Evolutionary conservation across 2,329 filamentous ascomycete genomes (phyloP).

Genomic region (Ceratocystis smalleyi): DNA sequence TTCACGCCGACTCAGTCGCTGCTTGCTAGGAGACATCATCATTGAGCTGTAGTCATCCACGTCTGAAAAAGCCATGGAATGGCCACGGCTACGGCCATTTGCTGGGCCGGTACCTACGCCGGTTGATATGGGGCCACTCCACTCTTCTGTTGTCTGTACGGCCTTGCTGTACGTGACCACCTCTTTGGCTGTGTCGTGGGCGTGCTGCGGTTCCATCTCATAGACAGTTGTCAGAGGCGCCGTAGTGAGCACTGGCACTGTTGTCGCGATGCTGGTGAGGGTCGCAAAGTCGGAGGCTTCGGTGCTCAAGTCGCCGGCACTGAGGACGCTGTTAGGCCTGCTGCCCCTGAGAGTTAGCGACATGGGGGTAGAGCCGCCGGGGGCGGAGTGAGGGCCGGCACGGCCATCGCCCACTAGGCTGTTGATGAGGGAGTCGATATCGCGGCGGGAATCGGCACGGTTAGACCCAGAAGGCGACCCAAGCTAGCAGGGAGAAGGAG

Average conservation of each 20-base stretch:
- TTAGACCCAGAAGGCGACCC: slow-evolving; percentile 20
- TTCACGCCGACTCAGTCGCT: slow-evolving; percentile 57
- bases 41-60: slow-evolving; percentile 42
- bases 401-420: slow-evolving; percentile 67
- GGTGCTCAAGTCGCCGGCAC: slow-evolving; percentile 64
- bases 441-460: slow-evolving; percentile 52
- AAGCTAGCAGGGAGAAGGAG: background rate
- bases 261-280: slow-evolving; percentile 29
- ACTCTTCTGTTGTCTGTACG: slow-evolving; percentile 75
- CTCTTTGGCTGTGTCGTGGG: slow-evolving; percentile 52
- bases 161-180: slow-evolving; percentile 94
- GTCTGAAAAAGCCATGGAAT: slow-evolving; percentile 41
- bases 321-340: slow-evolving; percentile 73
- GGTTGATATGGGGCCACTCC: slow-evolving; percentile 35
- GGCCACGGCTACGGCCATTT: slow-evolving; percentile 26
- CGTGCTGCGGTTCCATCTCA: slow-evolving; percentile 49
- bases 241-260: slow-evolving; percentile 56
- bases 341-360: slow-evolving; percentile 57
- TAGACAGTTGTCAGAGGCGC: slow-evolving; percentile 60
- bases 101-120: slow-evolving; percentile 13
- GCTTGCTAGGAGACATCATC: slow-evolving; percentile 48
- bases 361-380: slow-evolving; percentile 32
- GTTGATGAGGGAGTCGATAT: slow-evolving; percentile 75
- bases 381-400: slow-evolving; percentile 50
- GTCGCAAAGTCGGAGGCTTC: slow-evolving; percentile 48